A percentile compares a stretch with the other conserved stretches of the same genome.
These are phyloP conservation scores for Microthyrium microscopicum DNA, from an alignment of 2,329 filamentous ascomycete genomes.

Conservation along the genomic window DNA sequence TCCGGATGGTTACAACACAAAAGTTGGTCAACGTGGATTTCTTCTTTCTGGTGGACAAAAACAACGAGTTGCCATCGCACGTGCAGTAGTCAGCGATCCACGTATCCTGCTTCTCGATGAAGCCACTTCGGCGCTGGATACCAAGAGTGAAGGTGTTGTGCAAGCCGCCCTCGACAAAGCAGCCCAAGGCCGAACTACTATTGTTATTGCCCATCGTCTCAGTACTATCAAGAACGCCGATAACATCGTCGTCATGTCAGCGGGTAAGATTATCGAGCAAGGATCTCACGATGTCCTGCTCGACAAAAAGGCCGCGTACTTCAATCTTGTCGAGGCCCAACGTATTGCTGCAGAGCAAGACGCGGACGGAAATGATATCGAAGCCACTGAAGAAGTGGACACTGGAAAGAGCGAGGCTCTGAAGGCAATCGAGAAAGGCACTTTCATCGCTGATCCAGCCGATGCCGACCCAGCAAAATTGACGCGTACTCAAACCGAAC, in stretches of 20 bases:
- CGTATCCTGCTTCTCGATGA: slow-evolving; percentile 89
- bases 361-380: slow-evolving; percentile 16
- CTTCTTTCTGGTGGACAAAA: slow-evolving; percentile 89
- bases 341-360: slow-evolving; percentile 48
- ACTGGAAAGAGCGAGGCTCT: slow-evolving; percentile 16
- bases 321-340: slow-evolving; percentile 74
- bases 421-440: slow-evolving; percentile 16
- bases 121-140: slow-evolving; percentile 85
- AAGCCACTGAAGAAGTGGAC: slow-evolving; percentile 16
- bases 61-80: slow-evolving; percentile 87
- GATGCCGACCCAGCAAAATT: slow-evolving; percentile 44
- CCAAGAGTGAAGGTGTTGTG: slow-evolving; percentile 85
- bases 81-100: slow-evolving; percentile 78
- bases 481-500: slow-evolving; percentile 32
- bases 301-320: slow-evolving; percentile 55
- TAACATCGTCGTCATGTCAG: slow-evolving; percentile 86
- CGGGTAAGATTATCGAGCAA: slow-evolving; percentile 79
- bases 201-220: slow-evolving; percentile 86
- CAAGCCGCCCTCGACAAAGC: slow-evolving; percentile 84
- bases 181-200: slow-evolving; percentile 74
- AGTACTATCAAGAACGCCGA: slow-evolving; percentile 89
- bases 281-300: slow-evolving; percentile 73
- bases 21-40: slow-evolving; percentile 91
- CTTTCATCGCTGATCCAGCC: slow-evolving; percentile 35
- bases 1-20: slow-evolving; percentile 80